Conservation (phyloP, 441 rosid genomes). For the Euphorbia corollata region DNA sequence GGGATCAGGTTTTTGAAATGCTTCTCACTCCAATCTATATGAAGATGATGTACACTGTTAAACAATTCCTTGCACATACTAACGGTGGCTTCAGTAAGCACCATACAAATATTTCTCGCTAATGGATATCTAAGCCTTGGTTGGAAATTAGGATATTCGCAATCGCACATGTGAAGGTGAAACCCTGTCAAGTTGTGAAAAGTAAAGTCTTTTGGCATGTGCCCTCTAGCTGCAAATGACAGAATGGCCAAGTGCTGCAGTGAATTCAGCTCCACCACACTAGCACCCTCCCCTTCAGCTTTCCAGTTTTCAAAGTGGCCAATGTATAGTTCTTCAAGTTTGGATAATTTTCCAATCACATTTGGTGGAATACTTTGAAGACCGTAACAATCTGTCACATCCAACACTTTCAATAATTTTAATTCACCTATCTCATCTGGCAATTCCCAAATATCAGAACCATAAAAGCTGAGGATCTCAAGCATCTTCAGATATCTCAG, state of each 20-base stretch:
- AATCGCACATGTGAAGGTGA: slow-evolving; percentile 6
- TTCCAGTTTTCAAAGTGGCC: background rate
- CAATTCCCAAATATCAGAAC: background rate
- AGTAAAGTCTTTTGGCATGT: slow-evolving; percentile 9
- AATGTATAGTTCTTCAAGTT: slow-evolving; percentile 12
- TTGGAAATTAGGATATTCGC: background rate
- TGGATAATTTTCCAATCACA: slow-evolving; percentile 5
- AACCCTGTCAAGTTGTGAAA: slow-evolving; percentile 9
- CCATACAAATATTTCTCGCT: slow-evolving; percentile 1
- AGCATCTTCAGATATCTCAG: slow-evolving; percentile 7
- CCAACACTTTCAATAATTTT: slow-evolving; percentile 12
- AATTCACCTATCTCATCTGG: slow-evolving; percentile 14
- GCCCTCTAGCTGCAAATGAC: background rate
- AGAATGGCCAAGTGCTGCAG: background rate
- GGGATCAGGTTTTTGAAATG: slow-evolving; percentile 11
- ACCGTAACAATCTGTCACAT: background rate
- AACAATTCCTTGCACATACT: slow-evolving; percentile 12
- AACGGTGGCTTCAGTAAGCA: background rate
- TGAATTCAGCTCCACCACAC: slow-evolving; percentile 9
- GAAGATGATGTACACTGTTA: slow-evolving; percentile 11
- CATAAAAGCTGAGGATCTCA: slow-evolving; percentile 13
- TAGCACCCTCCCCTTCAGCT: background rate
- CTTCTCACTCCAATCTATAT: background rate
- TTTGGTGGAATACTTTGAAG: background rate
- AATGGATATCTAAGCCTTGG: background rate